Evolutionary conservation across 2,329 filamentous ascomycete species (phyloP).

Genomic region (Trichoderma afroharzianum): DNA sequence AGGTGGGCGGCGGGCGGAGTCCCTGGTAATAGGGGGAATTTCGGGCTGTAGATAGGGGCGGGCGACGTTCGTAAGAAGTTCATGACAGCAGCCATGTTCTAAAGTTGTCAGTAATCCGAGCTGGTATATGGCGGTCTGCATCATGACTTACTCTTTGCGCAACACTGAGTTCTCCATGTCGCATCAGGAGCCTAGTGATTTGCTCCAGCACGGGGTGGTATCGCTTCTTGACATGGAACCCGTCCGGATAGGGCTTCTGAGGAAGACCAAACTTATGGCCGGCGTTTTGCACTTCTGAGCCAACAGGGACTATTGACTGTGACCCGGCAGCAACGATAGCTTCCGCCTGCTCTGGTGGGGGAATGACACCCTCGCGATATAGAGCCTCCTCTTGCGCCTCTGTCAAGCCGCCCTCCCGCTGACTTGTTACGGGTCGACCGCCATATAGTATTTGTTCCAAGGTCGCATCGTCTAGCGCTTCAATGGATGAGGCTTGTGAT

Average conservation of each 20-base stretch:
- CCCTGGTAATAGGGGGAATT: constrained; percentile 69
- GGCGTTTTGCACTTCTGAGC: constrained; percentile 31
- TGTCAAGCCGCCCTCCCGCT: constrained; percentile 35
- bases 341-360: constrained; percentile 33
- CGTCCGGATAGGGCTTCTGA: constrained; percentile 58
- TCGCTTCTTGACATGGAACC: constrained; percentile 67
- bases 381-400: constrained; percentile 43
- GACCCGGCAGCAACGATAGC: constrained; percentile 25
- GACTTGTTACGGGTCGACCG: constrained; percentile 30
- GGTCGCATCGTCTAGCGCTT: constrained; percentile 34
- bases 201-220: constrained; percentile 85
- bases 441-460: constrained; percentile 38
- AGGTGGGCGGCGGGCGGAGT: constrained; percentile 74
- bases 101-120: constrained; percentile 19
- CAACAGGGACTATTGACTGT: constrained; percentile 19
- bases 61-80: constrained; percentile 80
- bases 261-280: constrained; percentile 81
- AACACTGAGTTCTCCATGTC: constrained; percentile 80
- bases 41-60: constrained; percentile 69
- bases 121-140: neutral
- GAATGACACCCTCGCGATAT: constrained; percentile 41
- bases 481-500: constrained; percentile 20
- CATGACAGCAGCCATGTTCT: constrained; percentile 85
- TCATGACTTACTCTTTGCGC: constrained; percentile 72
- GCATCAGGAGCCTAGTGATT: constrained; percentile 87